phyloP scores from a whole-genome alignment of 257 asterid genomes.

The Solanum chiquidenum region DNA sequence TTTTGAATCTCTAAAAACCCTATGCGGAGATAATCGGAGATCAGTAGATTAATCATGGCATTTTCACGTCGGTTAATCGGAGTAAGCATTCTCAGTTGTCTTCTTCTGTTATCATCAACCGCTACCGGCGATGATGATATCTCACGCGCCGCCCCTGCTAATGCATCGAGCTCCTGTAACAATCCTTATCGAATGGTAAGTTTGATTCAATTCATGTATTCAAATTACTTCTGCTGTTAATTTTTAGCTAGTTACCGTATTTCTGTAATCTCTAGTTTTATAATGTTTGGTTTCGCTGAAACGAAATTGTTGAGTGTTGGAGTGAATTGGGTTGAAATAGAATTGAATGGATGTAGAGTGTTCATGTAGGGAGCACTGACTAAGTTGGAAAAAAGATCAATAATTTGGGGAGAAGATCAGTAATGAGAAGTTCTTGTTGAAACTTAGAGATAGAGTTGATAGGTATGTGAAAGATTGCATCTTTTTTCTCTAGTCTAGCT shows the following conservation, averaged over 20 bases:
- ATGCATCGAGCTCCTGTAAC: not conserved
- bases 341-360: not conserved
- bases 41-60: not conserved
- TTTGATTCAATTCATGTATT: not conserved
- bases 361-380: not conserved
- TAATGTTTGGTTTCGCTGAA: not conserved
- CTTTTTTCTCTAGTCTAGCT: not conserved
- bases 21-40: not conserved
- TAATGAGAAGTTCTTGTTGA: not conserved
- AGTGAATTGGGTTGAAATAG: not conserved
- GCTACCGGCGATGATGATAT: not conserved
- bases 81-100: not conserved
- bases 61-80: not conserved
- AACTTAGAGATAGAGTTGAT: not conserved
- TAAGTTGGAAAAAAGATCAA: not conserved
- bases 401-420: not conserved
- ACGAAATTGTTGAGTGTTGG: not conserved
- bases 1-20: not conserved
- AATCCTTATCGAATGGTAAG: not conserved
- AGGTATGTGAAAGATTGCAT: not conserved
- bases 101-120: not conserved
- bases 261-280: not conserved
- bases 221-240: not conserved
- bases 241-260: not conserved
- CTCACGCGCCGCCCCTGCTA: conserved; percentile 2